A percentile compares a stretch with the other conserved stretches of the same genome.
Conservation (phyloP, 225 moss, liverwort and hornwort species). For the Antitrichia curtipendula region DNA sequence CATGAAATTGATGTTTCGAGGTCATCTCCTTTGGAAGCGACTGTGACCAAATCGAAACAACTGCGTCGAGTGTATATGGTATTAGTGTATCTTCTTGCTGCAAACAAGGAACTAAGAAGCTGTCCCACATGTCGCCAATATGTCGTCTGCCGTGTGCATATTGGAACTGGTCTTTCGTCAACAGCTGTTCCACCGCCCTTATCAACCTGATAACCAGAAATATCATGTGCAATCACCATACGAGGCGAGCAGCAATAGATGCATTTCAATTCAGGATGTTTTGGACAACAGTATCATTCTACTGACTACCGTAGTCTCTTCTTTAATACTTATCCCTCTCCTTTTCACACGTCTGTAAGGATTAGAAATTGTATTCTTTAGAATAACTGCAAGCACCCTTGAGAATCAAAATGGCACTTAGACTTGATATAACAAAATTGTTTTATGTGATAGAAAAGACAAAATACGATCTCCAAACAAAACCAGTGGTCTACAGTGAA, state of each 20-base stretch:
- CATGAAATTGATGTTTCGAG: conserved; percentile 27
- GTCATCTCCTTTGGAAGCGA: conserved; percentile 28
- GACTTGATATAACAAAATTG: background rate
- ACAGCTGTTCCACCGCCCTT: conserved; percentile 8
- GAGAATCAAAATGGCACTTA: background rate
- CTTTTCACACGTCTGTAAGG: background rate
- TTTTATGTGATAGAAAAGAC: background rate
- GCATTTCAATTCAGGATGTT: background rate
- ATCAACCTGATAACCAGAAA: conserved; percentile 18
- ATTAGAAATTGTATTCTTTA: background rate
- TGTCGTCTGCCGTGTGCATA: conserved; percentile 29
- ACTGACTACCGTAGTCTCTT: background rate
- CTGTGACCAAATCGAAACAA: conserved; percentile 35
- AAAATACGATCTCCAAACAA: background rate
- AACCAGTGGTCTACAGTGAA: background rate
- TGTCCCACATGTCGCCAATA: conserved; percentile 40
- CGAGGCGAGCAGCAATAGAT: background rate
- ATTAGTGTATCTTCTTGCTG: conserved; percentile 24
- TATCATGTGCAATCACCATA: background rate
- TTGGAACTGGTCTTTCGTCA: conserved; percentile 8
- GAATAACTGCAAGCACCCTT: background rate
- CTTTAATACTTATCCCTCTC: background rate
- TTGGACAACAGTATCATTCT: background rate
- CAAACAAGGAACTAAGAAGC: conserved; percentile 39
- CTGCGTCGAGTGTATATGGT: conserved; percentile 9